Evolutionary conservation across 306 rosid species (phyloP), one percentile per base, ranked within the genome.

Genomic region (Boehmeria nivea): DNA sequence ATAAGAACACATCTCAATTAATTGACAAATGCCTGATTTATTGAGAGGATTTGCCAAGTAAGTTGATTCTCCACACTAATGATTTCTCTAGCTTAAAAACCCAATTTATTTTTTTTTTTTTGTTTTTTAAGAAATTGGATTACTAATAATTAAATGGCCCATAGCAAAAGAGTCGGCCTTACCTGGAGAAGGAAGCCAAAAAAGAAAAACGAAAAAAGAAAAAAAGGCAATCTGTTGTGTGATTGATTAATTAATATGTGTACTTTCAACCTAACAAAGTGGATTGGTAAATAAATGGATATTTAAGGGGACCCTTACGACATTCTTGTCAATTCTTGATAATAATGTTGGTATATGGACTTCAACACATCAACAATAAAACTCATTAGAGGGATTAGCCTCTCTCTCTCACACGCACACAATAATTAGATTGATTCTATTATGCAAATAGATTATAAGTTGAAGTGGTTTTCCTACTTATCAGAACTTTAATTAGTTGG

Each of bases 401-500:
- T 61, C 40, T 26, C 8, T 21, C 23, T 38, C 40, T 17, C 17
- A 8, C 16, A 16, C 22, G 16, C 39, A 13, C 6, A 12, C 15
- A 8, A 24, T 49, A 43, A 21, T 33, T 44, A 43, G 39, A 55
- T 10, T 34, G 25, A 42, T 16, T 22, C 48, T 19, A 45, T 54
- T n/a, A 54, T 54, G 54, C 23, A 18, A 51, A 18, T 40, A 63
- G 2, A 51, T 34, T 26, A 51, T 27, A 18, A 50, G 36, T 20
- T 58, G 46, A 18, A 63, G 36, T 27, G 68, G 61, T 15, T 28
- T 51, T 53, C 61, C 19, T 54, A 28, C 45, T 42, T 10, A 27
- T 43, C 43, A 28, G 23, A 64, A 43, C 61, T 64, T 34, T 28
- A 20, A 31, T 18, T 64, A 64, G 61, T 64, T 64, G 69, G 68